Conservation (phyloP, 495 filamentous ascomycete species). For the Neurospora intermedia region DNA sequence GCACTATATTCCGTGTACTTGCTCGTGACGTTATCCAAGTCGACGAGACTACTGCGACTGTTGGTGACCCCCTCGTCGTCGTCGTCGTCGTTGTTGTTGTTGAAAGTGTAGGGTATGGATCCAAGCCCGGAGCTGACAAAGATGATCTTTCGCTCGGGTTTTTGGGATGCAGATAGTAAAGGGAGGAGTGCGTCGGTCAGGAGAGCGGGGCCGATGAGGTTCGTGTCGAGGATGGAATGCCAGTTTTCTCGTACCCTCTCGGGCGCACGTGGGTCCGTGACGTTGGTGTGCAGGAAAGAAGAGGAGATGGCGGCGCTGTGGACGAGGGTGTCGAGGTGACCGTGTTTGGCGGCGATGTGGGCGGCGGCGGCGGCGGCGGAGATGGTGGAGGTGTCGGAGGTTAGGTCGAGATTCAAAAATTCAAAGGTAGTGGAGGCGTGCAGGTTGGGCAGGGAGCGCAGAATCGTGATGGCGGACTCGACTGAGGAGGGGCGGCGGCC, state of each 20-base stretch:
- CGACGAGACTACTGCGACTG: not conserved
- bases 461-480: constrained; percentile 14
- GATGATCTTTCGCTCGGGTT: constrained; percentile 27
- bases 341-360: constrained; percentile 24
- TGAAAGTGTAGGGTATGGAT: not conserved
- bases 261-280: not conserved
- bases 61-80: too few relatives aligned
- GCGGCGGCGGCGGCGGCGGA: constrained; percentile 26
- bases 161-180: constrained; percentile 28
- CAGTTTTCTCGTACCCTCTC: not conserved
- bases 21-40: not conserved
- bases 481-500: constrained; percentile 12
- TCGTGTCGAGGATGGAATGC: constrained; percentile 27
- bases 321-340: constrained; percentile 39
- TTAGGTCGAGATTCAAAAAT: constrained; percentile 32
- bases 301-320: constrained; percentile 38
- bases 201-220: constrained; percentile 27
- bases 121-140: constrained; percentile 22
- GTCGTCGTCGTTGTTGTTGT: not conserved
- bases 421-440: constrained; percentile 7
- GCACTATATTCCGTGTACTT: constrained; percentile 12
- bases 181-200: constrained; percentile 36
- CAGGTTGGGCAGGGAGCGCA: not conserved
- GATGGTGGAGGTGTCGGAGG: constrained; percentile 44
- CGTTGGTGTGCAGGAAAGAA: not conserved